A percentile compares a stretch with the other conserved stretches of the same genome.
These are phyloP conservation scores for grape (Vitis vinifera) DNA, from an alignment of 164 flowering plant genomes.

Conservation along the genomic window ASM3070453v1 NC_081821.1:6084001-6084500, in stretches of 20 bases:
- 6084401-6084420: not conserved
- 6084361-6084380: conserved; percentile 2
- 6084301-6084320: not conserved
- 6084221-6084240: not conserved
- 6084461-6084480: not conserved
- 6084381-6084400: not conserved
- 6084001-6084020: too few species aligned
- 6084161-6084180: not conserved
- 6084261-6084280: not conserved
- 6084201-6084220: not conserved
- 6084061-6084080: not conserved
- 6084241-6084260: not conserved
- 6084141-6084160: not conserved
- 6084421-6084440: not conserved
- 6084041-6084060: not conserved
- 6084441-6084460: not conserved
- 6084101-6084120: not conserved
- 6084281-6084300: not conserved
- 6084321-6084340: not conserved
- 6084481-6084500: not conserved
- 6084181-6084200: not conserved
- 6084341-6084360: not conserved
- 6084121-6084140: not conserved
- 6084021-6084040: not conserved
- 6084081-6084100: not conserved